phyloP scores from a whole-genome alignment of 73 alveolate genomes.

The Paramecium tetraurelia region DNA sequence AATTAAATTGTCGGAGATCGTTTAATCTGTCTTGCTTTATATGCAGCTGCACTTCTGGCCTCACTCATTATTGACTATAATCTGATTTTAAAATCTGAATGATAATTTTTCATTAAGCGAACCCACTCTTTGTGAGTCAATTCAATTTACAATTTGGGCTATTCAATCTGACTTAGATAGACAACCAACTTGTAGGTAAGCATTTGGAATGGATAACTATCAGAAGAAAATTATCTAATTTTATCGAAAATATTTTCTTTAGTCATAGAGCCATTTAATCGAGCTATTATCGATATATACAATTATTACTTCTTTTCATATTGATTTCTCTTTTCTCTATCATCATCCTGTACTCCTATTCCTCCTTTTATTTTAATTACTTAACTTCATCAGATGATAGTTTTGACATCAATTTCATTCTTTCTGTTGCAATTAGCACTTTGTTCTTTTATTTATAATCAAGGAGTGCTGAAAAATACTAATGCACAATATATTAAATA shows the following conservation, averaged over 20 bases:
- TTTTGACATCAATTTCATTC: neutral
- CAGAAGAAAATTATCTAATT: neutral
- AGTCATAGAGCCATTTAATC: neutral
- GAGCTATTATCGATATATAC: neutral
- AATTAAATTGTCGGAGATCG: neutral
- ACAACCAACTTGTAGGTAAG: neutral
- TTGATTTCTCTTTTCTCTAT: neutral
- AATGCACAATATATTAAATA: neutral
- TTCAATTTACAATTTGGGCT: neutral
- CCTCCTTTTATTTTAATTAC: neutral
- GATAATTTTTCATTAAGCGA: neutral
- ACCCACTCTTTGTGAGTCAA: neutral
- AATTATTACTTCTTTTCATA: neutral
- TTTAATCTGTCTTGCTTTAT: neutral
- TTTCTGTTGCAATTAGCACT: neutral
- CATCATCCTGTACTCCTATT: neutral
- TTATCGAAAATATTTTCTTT: neutral
- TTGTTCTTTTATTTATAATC: neutral
- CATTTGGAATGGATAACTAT: neutral
- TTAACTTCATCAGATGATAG: constrained; percentile 4
- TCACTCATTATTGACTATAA: neutral
- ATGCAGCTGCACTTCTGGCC: constrained; percentile 9
- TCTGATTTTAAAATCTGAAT: neutral
- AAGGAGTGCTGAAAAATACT: neutral
- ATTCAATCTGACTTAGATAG: neutral